A percentile compares a stretch with the other conserved stretches of the same genome.
These are phyloP conservation scores for Rugosomyces carneus DNA, from an alignment of 1,284 basidiomycete species.

Conservation along the genomic window DNA sequence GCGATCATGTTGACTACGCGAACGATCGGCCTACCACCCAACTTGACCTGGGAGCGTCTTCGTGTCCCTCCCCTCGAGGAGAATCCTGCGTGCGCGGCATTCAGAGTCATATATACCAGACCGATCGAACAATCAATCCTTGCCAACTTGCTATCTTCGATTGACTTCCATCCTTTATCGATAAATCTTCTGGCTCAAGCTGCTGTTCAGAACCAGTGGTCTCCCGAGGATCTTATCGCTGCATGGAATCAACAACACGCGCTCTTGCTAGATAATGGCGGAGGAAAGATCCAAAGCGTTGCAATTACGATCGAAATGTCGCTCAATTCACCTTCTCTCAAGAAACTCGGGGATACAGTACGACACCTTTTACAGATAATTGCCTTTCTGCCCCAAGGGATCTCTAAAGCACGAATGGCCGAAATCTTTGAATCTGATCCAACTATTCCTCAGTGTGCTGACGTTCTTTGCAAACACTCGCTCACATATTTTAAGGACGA, in stretches of 20 bases:
- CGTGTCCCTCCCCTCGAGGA: constrained; percentile 10
- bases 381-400: constrained; percentile 12
- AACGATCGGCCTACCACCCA: constrained; percentile 4
- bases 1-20: constrained; percentile 10
- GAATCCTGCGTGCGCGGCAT: constrained; percentile 6
- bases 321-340: constrained; percentile 10
- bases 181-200: constrained; percentile 14
- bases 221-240: constrained; percentile 3
- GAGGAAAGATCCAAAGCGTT: constrained; percentile 9
- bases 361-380: constrained; percentile 7
- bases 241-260: constrained; percentile 5
- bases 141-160: constrained; percentile 3
- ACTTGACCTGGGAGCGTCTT: constrained; percentile 8
- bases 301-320: constrained; percentile 7
- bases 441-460: not conserved
- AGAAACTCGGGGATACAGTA: constrained; percentile 1
- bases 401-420: not conserved
- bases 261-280: constrained; percentile 4
- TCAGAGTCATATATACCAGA: constrained; percentile 5
- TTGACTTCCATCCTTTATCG: constrained; percentile 14
- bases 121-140: constrained; percentile 2
- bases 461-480: constrained; percentile 7
- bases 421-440: not conserved
- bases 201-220: constrained; percentile 12
- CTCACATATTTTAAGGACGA: constrained; percentile 4